Evolutionary conservation across 2,329 filamentous ascomycete genomes (phyloP).

Genomic region (Rhinocladiella mackenziei): DNA sequence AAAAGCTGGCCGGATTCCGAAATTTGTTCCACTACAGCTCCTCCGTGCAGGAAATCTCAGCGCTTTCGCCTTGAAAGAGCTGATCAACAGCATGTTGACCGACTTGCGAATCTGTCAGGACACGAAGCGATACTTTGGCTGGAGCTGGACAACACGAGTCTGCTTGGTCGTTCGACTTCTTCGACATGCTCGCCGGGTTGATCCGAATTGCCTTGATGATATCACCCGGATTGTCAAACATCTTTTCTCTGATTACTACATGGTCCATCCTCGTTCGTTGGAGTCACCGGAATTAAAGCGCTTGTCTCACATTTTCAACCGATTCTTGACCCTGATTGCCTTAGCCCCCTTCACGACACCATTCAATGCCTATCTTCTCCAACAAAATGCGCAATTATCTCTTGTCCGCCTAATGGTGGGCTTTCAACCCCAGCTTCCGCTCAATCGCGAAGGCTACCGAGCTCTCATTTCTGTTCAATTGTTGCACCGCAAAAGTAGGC

Average conservation of each 20-base stretch:
- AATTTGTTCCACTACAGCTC: conserved; percentile 48
- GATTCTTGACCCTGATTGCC: conserved; percentile 47
- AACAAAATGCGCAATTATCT: conserved; percentile 56
- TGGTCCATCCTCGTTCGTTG: conserved; percentile 1
- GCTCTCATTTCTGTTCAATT: conserved; percentile 55
- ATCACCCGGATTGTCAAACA: conserved; percentile 37
- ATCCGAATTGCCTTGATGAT: conserved; percentile 44
- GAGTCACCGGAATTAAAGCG: conserved; percentile 6
- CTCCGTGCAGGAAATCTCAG: conserved; percentile 44
- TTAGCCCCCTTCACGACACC: conserved; percentile 48
- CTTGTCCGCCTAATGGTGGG: conserved; percentile 56
- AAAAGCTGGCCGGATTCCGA: conserved; percentile 34
- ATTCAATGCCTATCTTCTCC: conserved; percentile 45
- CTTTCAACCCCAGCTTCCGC: conserved; percentile 50
- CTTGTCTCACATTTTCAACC: conserved; percentile 42
- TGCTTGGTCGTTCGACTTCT: conserved; percentile 46
- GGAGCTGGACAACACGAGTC: conserved; percentile 17
- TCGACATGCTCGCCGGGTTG: conserved; percentile 48
- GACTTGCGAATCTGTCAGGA: conserved; percentile 10
- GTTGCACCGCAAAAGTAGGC: conserved; percentile 52
- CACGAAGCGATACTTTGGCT: conserved; percentile 9
- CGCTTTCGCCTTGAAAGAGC: conserved; percentile 40
- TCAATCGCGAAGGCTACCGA: conserved; percentile 57
- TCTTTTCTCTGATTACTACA: conserved; percentile 16
- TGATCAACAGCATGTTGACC: conserved; percentile 33